Base-by-base conservation (phyloP, 2,329 filamentous ascomycete species). In the Sarocladium oryzae region DNA sequence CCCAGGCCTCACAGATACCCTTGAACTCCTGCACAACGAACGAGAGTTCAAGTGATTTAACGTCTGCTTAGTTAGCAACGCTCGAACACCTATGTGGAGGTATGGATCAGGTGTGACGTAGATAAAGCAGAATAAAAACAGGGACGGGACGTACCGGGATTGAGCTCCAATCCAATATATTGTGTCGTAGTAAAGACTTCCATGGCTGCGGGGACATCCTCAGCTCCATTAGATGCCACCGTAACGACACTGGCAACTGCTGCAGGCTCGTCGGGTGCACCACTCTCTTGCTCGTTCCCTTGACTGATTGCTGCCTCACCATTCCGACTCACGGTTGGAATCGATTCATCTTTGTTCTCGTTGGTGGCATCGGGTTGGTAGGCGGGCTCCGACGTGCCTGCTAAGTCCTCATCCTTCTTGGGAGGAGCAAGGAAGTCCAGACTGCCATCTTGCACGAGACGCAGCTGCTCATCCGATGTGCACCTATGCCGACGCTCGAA, bases 11-110 rank as follows among this genome's bases (percentile, higher is more conserved):
- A 67, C 91, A 95, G 50, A 86, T 79, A n/a, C 79, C 76, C 71
- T 90, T 95, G 74, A 96, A 99, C 51, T 89, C 84, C 51, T 86
- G 79, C 24, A 95, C 90, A 59, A 93, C 86, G 60, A 81, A 86
- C 18, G 91, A 87, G 21, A 92, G 79, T 66, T 92, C 87, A 49
- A 91, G 78, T 40, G 81, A 80, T 71, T 84, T 88, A 54, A 81
- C 79, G 52, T 79, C 84, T 82, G 66, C 53, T 48, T 58, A 51
- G 62, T 74, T 59, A 70, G 68, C 52, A 57, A 51, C 35, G 51
- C 38, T n/a, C 28, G 28, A 13, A 13, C 28, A 41, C 40, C 28
- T 24, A 50, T 32, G 46, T 32, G 16, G 18, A 40, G 5, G 2
- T n/a, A 8, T 28, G n/a, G 13, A 6, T 3, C 6, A 13, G 16